phyloP scores from a whole-genome alignment of 768 basidiomycete species.

The Vishniacozyma victoriae region DNA sequence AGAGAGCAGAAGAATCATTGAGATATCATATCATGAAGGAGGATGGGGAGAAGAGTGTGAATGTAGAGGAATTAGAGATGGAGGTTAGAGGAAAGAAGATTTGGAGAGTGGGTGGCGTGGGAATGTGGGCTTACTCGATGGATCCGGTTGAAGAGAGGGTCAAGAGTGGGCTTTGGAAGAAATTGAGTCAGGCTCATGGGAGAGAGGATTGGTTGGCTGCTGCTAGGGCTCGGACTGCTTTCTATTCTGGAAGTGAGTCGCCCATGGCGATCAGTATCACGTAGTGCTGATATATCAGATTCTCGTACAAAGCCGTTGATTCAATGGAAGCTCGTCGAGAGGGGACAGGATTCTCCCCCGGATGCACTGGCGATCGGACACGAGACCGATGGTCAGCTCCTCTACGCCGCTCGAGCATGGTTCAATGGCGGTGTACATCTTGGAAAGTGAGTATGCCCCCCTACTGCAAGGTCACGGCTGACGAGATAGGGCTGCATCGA shows the following conservation, averaged over 20 bases:
- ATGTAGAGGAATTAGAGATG: slow-evolving; percentile 24
- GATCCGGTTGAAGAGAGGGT: slow-evolving; percentile 15
- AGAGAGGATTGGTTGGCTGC: slow-evolving; percentile 25
- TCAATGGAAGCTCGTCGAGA: slow-evolving; percentile 41
- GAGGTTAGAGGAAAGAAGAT: slow-evolving; percentile 31
- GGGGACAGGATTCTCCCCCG: slow-evolving; percentile 19
- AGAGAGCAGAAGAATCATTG: slow-evolving; percentile 20
- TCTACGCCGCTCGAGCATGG: slow-evolving; percentile 39
- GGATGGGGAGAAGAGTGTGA: slow-evolving; percentile 17
- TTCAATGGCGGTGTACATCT: slow-evolving; percentile 41
- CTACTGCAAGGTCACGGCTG: neutral
- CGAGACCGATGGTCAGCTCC: slow-evolving; percentile 28
- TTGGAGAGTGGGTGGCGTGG: slow-evolving; percentile 34
- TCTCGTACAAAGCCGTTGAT: slow-evolving; percentile 32
- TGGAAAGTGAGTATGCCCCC: slow-evolving; percentile 32
- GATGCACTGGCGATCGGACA: slow-evolving; percentile 41
- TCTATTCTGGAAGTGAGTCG: slow-evolving; percentile 23
- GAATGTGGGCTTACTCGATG: slow-evolving; percentile 30
- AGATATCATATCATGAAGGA: slow-evolving; percentile 17
- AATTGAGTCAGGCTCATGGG: slow-evolving; percentile 24
- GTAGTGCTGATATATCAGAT: neutral
- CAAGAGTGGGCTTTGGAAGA: slow-evolving; percentile 26
- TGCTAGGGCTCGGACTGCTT: slow-evolving; percentile 25
- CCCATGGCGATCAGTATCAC: neutral
- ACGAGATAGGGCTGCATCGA: neutral